A percentile compares a stretch with the other conserved stretches of the same genome.
phyloP scores from a whole-genome alignment of 23 red algal genomes.

The Gracilaria domingensis region DNA sequence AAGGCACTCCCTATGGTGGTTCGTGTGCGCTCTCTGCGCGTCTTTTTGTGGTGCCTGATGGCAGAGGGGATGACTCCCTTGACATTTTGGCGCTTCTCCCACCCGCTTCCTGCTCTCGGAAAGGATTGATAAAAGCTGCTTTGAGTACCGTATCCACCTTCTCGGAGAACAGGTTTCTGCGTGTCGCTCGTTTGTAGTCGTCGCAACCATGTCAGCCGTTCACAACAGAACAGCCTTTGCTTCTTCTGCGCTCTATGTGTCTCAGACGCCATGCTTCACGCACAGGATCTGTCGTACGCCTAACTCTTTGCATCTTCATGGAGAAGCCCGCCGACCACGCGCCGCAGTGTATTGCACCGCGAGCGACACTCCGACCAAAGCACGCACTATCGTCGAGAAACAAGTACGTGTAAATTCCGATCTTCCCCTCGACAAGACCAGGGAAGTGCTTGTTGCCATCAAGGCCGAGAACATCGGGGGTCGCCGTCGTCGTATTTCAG shows the following conservation, averaged over 20 bases:
- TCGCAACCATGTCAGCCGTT: background rate
- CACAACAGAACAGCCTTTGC: conserved; percentile 5
- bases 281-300: background rate
- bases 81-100: too few relatives aligned
- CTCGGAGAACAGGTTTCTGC: background rate
- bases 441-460: conserved; percentile 41
- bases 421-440: conserved; percentile 22
- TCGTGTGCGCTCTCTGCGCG: background rate
- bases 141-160: background rate
- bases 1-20: background rate
- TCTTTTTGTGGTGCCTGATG: background rate
- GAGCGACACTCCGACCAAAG: conserved; percentile 12
- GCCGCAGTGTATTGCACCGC: background rate
- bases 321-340: conserved; percentile 8
- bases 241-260: background rate
- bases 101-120: too few relatives aligned
- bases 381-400: conserved; percentile 19
- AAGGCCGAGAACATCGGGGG: conserved; percentile 69
- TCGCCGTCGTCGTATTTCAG: conserved; percentile 74
- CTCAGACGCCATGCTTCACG: background rate
- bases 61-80: background rate
- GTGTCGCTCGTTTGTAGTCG: background rate
- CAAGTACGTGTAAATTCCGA: conserved; percentile 22
- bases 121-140: background rate
- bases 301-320: background rate